A percentile compares a stretch with the other conserved stretches of the same genome.
phyloP scores from a whole-genome alignment of 208 protist species.

The Herpetomonas tarakana region DNA sequence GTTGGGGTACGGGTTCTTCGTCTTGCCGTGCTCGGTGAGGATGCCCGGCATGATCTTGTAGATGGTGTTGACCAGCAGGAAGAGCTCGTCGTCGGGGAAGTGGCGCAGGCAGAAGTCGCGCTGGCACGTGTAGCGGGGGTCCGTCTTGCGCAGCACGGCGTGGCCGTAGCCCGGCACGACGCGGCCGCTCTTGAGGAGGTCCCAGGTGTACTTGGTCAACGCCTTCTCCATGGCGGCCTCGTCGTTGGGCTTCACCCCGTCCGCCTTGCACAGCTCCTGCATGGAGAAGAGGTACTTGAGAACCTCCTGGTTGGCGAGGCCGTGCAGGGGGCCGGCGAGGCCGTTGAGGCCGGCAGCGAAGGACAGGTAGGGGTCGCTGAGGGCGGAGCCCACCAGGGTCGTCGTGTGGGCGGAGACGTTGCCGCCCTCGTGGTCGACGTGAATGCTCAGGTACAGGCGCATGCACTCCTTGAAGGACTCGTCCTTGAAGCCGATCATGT shows the following conservation, averaged over 20 bases:
- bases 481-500: conserved; percentile 93
- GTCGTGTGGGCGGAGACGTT: conserved; percentile 98
- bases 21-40: conserved; percentile 97
- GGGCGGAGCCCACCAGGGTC: conserved; percentile 95
- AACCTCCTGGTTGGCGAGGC: conserved; percentile 98
- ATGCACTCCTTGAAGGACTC: conserved; percentile 96
- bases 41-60: conserved; percentile 94
- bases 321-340: conserved; percentile 97
- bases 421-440: conserved; percentile 96
- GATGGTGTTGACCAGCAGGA: conserved; percentile 92
- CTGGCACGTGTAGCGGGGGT: conserved; percentile 98
- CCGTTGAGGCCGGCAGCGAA: conserved; percentile 94
- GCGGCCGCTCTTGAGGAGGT: conserved; percentile 85
- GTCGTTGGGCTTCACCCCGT: conserved; percentile 42
- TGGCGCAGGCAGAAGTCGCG: conserved; percentile 96
- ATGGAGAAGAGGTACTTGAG: conserved; percentile 81
- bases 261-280: conserved; percentile 51
- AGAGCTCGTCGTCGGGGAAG: conserved; percentile 95
- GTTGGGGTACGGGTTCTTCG: conserved; percentile 98
- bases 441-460: conserved; percentile 97
- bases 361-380: conserved; percentile 98
- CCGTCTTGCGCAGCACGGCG: conserved; percentile 97
- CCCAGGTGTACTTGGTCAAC: conserved; percentile 89
- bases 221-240: conserved; percentile 57
- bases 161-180: conserved; percentile 97